phyloP scores from a whole-genome alignment of 2,329 filamentous ascomycete species.

The Penicillium sp. region DNA sequence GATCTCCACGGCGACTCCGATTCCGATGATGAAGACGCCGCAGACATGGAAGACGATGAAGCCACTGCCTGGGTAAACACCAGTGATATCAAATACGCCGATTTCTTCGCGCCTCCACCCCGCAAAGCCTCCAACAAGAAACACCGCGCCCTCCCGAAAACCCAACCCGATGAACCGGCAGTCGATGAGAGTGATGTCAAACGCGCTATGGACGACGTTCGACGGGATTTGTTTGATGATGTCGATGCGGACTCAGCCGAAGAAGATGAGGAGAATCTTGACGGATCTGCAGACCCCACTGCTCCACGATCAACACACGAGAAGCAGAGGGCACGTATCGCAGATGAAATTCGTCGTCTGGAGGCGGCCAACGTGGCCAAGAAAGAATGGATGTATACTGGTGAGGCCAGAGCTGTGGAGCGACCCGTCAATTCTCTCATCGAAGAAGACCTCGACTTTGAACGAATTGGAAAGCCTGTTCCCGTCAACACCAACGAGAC shows the following conservation, averaged over 20 bases:
- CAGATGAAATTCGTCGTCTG: conserved; percentile 85
- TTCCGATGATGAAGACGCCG: conserved; percentile 49
- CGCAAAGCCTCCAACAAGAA: conserved; percentile 63
- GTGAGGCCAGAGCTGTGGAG: conserved; percentile 79
- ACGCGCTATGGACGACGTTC: conserved; percentile 80
- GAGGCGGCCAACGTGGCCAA: conserved; percentile 88
- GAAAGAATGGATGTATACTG: conserved; percentile 83
- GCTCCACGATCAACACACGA: conserved; percentile 69
- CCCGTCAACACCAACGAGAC: conserved; percentile 90
- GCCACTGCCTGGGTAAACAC: conserved; percentile 67
- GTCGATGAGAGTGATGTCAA: conserved; percentile 68
- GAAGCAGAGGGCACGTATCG: conserved; percentile 77
- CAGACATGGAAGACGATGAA: conserved; percentile 53
- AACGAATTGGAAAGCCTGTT: conserved; percentile 89
- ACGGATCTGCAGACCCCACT: conserved; percentile 51
- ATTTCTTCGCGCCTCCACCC: conserved; percentile 87
- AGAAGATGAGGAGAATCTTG: conserved; percentile 65
- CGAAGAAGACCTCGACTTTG: conserved; percentile 93
- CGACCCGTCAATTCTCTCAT: conserved; percentile 88
- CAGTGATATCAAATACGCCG: conserved; percentile 84
- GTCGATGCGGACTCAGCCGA: conserved; percentile 43
- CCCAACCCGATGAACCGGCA: conserved; percentile 40
- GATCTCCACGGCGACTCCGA: conserved; percentile 66
- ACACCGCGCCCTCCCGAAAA: conserved; percentile 54
- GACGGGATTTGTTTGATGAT: conserved; percentile 87